Evolutionary conservation across 1,284 basidiomycete species (phyloP), one percentile per base, ranked within the genome.

Genomic region (Golubevia pallescens): DNA sequence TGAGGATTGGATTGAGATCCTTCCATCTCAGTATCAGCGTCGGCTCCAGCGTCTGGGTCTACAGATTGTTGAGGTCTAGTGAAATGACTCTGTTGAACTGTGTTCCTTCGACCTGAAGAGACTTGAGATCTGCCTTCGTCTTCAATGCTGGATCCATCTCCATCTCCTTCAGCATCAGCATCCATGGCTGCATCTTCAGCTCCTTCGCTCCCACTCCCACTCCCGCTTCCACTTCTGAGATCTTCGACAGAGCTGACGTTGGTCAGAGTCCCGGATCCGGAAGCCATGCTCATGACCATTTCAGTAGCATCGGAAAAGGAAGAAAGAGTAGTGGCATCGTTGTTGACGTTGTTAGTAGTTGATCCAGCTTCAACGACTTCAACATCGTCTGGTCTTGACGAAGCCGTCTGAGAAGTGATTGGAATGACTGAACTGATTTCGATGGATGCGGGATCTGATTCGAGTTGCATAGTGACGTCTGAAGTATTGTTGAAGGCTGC

Each of bases 151-250:
- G 19, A 51, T 34, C 21, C 48, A 42, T 52, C 38, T 16, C 38
- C 48, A 61, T 21, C 3, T 10, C 48, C 51, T 21, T 21, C 34
- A 20, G 14, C 78, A 19, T 81, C 81, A 10, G 68, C 71, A 58
- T 69, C 71, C 77, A 80, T 78, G n/a, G 81, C 80, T 7, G 71
- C 73, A 42, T 81, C 80, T 55, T 79, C 80, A 0, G 74, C 75
- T 32, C 78, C 74, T 16, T 82, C 80, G 57, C 78, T 80, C 5
- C 78, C 78, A 58, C 80, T 81, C 5, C 70, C 79, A 38, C 74
- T 24, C 13, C 28, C 32, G 32, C 59, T 77, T 6, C 74, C 76
- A 55, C 73, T 74, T 14, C 68, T 48, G 14, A 78, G 58, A 52
- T 78, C 77, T 54, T 78, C 77, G 2, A 68, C 61, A 5, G 77